Base-by-base conservation (phyloP, 106 monocot species). In the Agapanthus africanus region DNA sequence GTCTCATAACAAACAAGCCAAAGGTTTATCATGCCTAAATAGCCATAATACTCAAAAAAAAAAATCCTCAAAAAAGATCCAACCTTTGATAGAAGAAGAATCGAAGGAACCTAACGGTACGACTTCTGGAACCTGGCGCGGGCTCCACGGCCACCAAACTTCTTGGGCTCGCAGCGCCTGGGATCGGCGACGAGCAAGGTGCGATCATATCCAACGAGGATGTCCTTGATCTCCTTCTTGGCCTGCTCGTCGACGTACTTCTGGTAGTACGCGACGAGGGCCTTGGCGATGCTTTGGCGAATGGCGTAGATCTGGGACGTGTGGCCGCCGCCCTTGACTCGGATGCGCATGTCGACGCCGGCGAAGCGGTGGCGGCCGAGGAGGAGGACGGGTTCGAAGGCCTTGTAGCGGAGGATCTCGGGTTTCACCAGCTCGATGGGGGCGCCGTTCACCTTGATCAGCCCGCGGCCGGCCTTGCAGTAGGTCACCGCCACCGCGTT, bases 21-120 rank as follows among this genome's bases (percentile, higher is more conserved):
- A n/a, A n/a, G n/a, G n/a, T n/a, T n/a, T n/a, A n/a, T n/a, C n/a
- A n/a, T n/a, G n/a, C n/a, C n/a, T n/a, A n/a, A n/a, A n/a, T n/a
- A n/a, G n/a, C n/a, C n/a, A n/a, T n/a, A n/a, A n/a, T n/a, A n/a
- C n/a, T n/a, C n/a, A n/a, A n/a, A n/a, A n/a, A n/a, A n/a, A n/a
- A n/a, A n/a, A n/a, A n/a, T n/a, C n/a, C n/a, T n/a, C n/a, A n/a
- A n/a, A n/a, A n/a, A n/a, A n/a, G n/a, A n/a, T n/a, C n/a, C n/a
- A n/a, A n/a, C n/a, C n/a, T n/a, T n/a, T n/a, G n/a, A n/a, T n/a
- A n/a, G n/a, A n/a, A n/a, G n/a, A n/a, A n/a, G n/a, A n/a, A n/a
- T n/a, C n/a, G n/a, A n/a, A n/a, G n/a, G n/a, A n/a, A n/a, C 59
- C 87, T 72, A 72, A 34, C 62, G 71, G 61, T 72, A 72, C 9